A percentile compares a stretch with the other conserved stretches of the same genome.
Evolutionary conservation across 2,329 filamentous ascomycete species (phyloP).

Genomic region (Diaporthe longicolla): DNA sequence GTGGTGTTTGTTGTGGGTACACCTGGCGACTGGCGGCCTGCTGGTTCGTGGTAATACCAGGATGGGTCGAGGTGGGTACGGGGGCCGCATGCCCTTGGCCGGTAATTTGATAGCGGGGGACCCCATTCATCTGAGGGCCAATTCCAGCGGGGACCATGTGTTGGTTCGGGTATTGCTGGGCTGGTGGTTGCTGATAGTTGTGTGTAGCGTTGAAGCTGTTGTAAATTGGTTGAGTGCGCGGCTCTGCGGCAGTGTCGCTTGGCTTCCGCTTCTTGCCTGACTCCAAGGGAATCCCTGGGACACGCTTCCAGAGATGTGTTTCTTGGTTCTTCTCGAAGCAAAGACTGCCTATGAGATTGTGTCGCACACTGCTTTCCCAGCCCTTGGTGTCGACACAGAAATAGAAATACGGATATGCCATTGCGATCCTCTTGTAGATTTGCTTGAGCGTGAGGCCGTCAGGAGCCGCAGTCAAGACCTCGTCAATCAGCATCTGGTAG

Average conservation of each 20-base stretch:
- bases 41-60: conserved; percentile 14
- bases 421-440: conserved; percentile 74
- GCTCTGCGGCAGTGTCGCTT: conserved; percentile 55
- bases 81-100: conserved; percentile 38
- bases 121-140: conserved; percentile 34
- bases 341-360: conserved; percentile 74
- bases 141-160: conserved; percentile 37
- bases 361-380: conserved; percentile 77
- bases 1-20: conserved; percentile 32
- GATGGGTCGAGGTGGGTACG: conserved; percentile 8
- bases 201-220: conserved; percentile 42
- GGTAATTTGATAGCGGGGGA: conserved; percentile 37
- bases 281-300: conserved; percentile 71
- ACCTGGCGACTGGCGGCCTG: conserved; percentile 32
- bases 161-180: conserved; percentile 46
- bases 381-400: conserved; percentile 74
- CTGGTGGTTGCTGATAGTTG: conserved; percentile 42
- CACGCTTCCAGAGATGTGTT: conserved; percentile 70
- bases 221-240: conserved; percentile 47
- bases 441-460: conserved; percentile 72
- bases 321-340: conserved; percentile 72
- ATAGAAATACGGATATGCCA: conserved; percentile 71
- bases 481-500: conserved; percentile 73
- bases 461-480: conserved; percentile 68
- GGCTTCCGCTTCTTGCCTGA: conserved; percentile 73